Evolutionary conservation across 208 protist genomes (phyloP).

Genomic region (Crithidia mellificae): DNA sequence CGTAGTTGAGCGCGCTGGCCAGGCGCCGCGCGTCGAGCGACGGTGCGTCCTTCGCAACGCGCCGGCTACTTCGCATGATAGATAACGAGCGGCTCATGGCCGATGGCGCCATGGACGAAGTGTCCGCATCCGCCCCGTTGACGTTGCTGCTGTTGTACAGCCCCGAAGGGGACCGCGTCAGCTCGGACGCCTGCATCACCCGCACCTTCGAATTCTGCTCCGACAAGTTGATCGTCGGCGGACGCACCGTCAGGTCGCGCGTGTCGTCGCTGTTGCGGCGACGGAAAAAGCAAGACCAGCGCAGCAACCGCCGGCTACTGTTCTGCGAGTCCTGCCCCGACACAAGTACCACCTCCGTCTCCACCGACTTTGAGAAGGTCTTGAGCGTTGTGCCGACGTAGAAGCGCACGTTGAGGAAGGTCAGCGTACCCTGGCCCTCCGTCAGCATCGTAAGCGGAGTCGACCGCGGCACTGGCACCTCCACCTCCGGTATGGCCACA

Average conservation of each 20-base stretch:
- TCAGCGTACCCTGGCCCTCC: constrained; percentile 38
- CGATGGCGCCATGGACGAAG: constrained; percentile 7
- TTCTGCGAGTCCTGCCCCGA: constrained; percentile 40
- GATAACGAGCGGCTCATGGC: constrained; percentile 15
- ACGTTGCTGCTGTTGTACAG: constrained; percentile 1
- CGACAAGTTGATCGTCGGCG: constrained; percentile 35
- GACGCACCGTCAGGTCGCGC: constrained; percentile 25
- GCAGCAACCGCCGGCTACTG: constrained; percentile 39
- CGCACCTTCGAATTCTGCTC: constrained; percentile 29
- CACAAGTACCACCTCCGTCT: constrained; percentile 70
- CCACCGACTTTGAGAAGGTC: constrained; percentile 48
- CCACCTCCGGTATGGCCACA: constrained; percentile 33
- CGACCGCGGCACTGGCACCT: constrained; percentile 40
- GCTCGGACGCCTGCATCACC: constrained; percentile 16
- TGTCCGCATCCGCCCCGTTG: neutral
- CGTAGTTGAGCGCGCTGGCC: constrained; percentile 31
- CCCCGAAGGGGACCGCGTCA: neutral
- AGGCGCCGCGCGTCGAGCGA: constrained; percentile 18
- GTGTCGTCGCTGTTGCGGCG: constrained; percentile 14
- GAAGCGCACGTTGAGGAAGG: constrained; percentile 59
- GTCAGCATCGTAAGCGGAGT: constrained; percentile 66
- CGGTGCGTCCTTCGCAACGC: constrained; percentile 18
- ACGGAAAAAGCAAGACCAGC: constrained; percentile 69
- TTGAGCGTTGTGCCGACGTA: constrained; percentile 38
- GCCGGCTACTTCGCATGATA: constrained; percentile 18